phyloP scores from a whole-genome alignment of 352 stramenopile genomes.

The Paralagenidium karlingii region DNA sequence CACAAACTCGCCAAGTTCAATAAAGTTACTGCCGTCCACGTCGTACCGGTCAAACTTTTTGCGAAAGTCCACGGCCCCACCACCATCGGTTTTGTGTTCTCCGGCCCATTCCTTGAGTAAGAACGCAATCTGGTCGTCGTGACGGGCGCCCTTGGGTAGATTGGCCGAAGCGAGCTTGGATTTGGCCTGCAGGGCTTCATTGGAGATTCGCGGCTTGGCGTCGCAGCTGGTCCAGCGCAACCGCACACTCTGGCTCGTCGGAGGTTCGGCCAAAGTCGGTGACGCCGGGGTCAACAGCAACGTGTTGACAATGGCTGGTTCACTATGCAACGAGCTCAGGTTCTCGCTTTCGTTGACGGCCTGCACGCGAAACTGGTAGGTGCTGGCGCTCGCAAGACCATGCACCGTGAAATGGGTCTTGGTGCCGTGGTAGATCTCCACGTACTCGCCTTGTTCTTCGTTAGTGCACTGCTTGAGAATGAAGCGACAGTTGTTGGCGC shows the following conservation, averaged over 20 bases:
- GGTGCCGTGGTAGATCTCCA: constrained; percentile 73
- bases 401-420: constrained; percentile 61
- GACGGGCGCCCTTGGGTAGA: constrained; percentile 14
- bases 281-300: constrained; percentile 53
- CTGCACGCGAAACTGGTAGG: constrained; percentile 86
- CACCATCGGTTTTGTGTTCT: constrained; percentile 63
- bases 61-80: constrained; percentile 51
- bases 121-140: constrained; percentile 45
- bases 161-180: constrained; percentile 11
- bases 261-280: constrained; percentile 22
- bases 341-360: constrained; percentile 72
- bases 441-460: constrained; percentile 65
- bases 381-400: constrained; percentile 60
- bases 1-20: constrained; percentile 77
- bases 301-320: constrained; percentile 72
- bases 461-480: constrained; percentile 81
- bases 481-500: constrained; percentile 31
- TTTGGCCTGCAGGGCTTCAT: constrained; percentile 25
- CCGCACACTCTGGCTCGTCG: constrained; percentile 14
- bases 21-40: constrained; percentile 48
- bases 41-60: constrained; percentile 70
- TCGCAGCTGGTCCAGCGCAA: constrained; percentile 34
- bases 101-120: constrained; percentile 80
- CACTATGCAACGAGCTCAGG: constrained; percentile 50
- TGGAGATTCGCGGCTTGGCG: constrained; percentile 28